Evolutionary conservation across 495 filamentous ascomycete species (phyloP).

Genomic region (Hypoxylon lenormandii): DNA sequence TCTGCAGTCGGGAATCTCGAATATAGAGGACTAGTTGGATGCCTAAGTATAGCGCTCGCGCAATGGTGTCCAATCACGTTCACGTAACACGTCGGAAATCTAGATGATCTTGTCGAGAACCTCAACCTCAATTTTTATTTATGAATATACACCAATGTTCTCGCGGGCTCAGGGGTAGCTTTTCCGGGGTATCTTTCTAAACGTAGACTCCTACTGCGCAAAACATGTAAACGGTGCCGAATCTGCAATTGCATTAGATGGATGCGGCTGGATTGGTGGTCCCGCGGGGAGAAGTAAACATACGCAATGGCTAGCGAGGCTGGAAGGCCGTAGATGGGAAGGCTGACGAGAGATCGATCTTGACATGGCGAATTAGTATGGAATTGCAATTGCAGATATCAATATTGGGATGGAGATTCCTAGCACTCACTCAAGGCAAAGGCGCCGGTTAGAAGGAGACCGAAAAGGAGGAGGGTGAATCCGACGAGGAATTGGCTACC

Average conservation of each 20-base stretch:
- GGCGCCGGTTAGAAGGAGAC: constrained; percentile 73
- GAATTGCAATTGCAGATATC: neutral
- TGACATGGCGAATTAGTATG: constrained; percentile 25
- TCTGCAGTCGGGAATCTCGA: constrained; percentile 6
- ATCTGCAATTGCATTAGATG: constrained; percentile 65
- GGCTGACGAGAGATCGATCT: constrained; percentile 87
- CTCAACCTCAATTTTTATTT: constrained; percentile 52
- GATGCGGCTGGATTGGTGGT: constrained; percentile 24
- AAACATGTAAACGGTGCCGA: constrained; percentile 97
- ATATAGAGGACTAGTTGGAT: neutral
- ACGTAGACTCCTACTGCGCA: constrained; percentile 99
- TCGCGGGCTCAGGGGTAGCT: constrained; percentile 43
- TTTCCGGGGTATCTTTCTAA: constrained; percentile 67
- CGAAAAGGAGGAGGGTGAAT: constrained; percentile 78
- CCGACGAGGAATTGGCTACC: constrained; percentile 84
- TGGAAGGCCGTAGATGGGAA: constrained; percentile 83
- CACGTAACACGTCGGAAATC: constrained; percentile 24
- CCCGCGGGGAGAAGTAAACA: constrained; percentile 46
- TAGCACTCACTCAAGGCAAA: constrained; percentile 83
- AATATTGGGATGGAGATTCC: neutral
- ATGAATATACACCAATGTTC: constrained; percentile 57
- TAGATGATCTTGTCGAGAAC: constrained; percentile 15
- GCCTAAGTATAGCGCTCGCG: constrained; percentile 3
- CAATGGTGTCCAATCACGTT: constrained; percentile 26
- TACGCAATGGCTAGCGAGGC: constrained; percentile 92